phyloP scores from a whole-genome alignment of 2,329 filamentous ascomycete species.

The Botrytis pseudocinerea region DNA sequence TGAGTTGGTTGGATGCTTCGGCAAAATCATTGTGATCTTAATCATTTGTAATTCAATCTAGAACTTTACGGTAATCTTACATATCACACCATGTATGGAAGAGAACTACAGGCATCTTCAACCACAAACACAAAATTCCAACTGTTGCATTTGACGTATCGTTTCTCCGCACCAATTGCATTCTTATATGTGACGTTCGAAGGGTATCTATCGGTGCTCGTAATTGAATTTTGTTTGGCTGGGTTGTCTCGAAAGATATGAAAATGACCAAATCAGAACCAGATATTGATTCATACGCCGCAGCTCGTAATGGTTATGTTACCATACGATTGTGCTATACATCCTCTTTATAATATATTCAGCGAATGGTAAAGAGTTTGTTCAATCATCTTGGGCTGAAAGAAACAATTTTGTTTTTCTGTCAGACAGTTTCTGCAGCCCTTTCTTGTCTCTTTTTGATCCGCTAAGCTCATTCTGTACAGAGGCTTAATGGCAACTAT shows the following conservation, averaged over 20 bases:
- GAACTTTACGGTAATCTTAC: not conserved
- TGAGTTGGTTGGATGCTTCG: not conserved
- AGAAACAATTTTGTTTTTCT: not conserved
- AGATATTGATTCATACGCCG: not conserved
- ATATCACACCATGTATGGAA: not conserved
- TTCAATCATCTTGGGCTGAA: not conserved
- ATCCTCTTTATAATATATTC: not conserved
- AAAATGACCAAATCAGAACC: not conserved
- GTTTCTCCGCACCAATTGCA: not conserved
- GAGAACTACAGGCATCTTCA: not conserved
- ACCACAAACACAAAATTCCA: not conserved
- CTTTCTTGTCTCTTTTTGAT: not conserved
- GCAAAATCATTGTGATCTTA: not conserved
- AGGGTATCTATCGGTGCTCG: not conserved
- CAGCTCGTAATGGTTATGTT: not conserved
- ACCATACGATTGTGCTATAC: not conserved
- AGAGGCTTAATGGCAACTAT: not conserved
- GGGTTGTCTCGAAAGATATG: not conserved
- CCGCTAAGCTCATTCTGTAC: not conserved
- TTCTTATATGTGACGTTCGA: not conserved
- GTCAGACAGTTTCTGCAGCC: not conserved
- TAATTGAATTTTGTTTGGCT: not conserved
- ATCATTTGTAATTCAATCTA: conserved; percentile 2
- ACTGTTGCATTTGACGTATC: not conserved
- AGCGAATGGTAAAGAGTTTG: not conserved